Base-by-base conservation (phyloP, 805 yeast genomes). In the Yamadazyma olivae region DNA sequence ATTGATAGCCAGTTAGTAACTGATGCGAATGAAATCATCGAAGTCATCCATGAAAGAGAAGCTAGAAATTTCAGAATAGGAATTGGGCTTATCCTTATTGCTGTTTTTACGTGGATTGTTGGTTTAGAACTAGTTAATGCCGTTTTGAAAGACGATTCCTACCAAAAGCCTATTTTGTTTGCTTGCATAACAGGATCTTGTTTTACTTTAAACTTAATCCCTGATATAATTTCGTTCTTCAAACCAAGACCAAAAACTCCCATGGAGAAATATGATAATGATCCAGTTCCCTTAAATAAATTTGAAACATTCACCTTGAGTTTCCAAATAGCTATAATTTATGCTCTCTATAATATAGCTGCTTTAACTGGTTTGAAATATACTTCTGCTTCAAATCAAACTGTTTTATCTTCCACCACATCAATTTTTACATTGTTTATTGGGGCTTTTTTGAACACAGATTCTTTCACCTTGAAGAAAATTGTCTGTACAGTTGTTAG, bases 341-440 rank as follows among this genome's bases (percentile, higher is more conserved):
- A 75, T 48, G 67, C 56, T 35, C 27, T 51, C 3, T 70, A 64
- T 47, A 71, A 73, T 38, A 45, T 61, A 7, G 56, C 62, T 39
- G 70, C 59, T 3, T 60, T 73, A 52, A 35, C 55, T n/a, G 56
- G 74, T 3, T 57, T 75, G 30, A 61, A 61, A 41, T 75, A 61
- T 46, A 75, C 81, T 0, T 65, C 75, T 8, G 77, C 79, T 0
- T 69, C 79, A 15, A 74, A 73, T 45, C 75, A 67, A 44, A 70
- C 79, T 0, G 70, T 75, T 7, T 48, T 75, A 13, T 66, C 77
- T 5, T 68, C 79, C 2, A 67, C 77, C 1, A 65, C 79, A 3
- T 70, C 79, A 10, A 59, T 74, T 3, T 75, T 73, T 48, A 72
- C 79, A 0, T 53, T 75, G 23, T 43, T 73, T 12, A 52, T 74